These are phyloP conservation scores for Xylaria sp. DNA, from an alignment of 2,329 filamentous ascomycete species.

Conservation along the genomic window DNA sequence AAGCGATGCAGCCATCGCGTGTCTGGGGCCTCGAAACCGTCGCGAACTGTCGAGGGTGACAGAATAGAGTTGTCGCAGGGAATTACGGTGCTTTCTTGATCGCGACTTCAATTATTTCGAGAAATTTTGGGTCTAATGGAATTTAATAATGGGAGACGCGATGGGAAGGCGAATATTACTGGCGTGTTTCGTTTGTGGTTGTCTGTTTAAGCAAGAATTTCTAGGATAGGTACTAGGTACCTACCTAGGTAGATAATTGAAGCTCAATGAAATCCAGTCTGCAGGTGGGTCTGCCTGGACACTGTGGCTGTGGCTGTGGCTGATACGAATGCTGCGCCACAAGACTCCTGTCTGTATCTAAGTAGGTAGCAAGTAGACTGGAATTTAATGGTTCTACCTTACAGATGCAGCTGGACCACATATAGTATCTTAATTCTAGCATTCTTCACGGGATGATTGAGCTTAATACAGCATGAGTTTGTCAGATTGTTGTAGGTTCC, in stretches of 20 bases:
- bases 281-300: conserved; percentile 28
- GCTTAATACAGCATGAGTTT: background rate
- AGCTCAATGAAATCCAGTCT: conserved; percentile 32
- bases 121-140: background rate
- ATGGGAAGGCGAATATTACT: conserved; percentile 10
- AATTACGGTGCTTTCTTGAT: background rate
- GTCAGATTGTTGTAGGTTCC: conserved; percentile 9
- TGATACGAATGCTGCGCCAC: conserved; percentile 29
- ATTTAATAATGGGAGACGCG: background rate
- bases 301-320: conserved; percentile 13
- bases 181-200: conserved; percentile 15
- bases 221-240: background rate
- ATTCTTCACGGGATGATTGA: background rate
- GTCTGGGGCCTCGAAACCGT: conserved; percentile 12
- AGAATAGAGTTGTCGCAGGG: background rate
- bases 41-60: conserved; percentile 8
- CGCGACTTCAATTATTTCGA: background rate
- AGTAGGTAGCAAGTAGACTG: background rate
- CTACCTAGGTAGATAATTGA: conserved; percentile 13
- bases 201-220: conserved; percentile 33
- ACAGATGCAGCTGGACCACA: background rate
- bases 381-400: background rate
- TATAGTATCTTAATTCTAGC: background rate
- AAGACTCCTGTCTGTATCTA: background rate
- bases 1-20: conserved; percentile 74